These are phyloP conservation scores for Fraxinus floribunda DNA, from an alignment of 305 asterid genomes.

Conservation along the genomic window DNA sequence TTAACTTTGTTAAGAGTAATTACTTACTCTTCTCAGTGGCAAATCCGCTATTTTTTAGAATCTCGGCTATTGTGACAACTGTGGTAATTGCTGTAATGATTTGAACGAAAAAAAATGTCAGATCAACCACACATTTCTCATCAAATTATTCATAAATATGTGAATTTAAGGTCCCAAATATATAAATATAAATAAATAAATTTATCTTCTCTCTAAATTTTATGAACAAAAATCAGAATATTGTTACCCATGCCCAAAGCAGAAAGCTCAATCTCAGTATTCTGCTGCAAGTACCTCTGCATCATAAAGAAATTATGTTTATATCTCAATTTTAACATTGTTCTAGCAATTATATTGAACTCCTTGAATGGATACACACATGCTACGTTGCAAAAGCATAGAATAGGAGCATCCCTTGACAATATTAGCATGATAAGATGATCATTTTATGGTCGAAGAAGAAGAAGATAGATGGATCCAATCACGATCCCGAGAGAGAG, in stretches of 20 bases:
- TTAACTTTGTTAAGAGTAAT: background rate
- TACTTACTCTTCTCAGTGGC: conserved; percentile 69
- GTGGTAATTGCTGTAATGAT: conserved; percentile 66
- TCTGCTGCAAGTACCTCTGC: conserved; percentile 86
- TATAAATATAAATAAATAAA: background rate
- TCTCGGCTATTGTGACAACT: conserved; percentile 78
- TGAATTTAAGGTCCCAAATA: background rate
- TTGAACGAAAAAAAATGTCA: background rate
- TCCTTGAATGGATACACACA: background rate
- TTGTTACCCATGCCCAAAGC: conserved; percentile 89
- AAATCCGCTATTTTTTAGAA: conserved; percentile 77
- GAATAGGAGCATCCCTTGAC: background rate
- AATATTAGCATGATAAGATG: background rate
- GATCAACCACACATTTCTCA: background rate
- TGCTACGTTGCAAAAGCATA: background rate
- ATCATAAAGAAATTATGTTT: background rate
- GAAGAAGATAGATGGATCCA: background rate
- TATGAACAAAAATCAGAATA: background rate
- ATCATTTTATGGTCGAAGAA: background rate
- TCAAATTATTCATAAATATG: background rate
- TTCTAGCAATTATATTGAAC: background rate
- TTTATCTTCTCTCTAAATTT: background rate
- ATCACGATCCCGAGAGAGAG: background rate
- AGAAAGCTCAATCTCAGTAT: conserved; percentile 80
- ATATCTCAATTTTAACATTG: background rate